These are phyloP conservation scores for Cladosporium cucumerinum DNA, from an alignment of 2,329 filamentous ascomycete species.

Conservation along the genomic window DNA sequence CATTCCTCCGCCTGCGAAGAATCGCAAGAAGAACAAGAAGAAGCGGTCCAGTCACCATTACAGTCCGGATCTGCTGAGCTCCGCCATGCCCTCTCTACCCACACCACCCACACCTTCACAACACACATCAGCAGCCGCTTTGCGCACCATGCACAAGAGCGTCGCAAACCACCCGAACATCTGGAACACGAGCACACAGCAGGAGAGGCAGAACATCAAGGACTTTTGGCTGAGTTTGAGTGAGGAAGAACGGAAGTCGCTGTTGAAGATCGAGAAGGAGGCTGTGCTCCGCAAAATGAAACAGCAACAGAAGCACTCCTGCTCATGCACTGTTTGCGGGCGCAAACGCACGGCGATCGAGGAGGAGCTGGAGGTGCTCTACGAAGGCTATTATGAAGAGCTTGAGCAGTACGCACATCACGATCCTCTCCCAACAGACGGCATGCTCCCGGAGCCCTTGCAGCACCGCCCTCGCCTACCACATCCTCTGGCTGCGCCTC, in stretches of 20 bases:
- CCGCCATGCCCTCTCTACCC: slow-evolving; percentile 24
- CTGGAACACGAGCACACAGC: slow-evolving; percentile 92
- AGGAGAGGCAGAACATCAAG: slow-evolving; percentile 96
- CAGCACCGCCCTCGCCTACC: slow-evolving; percentile 39
- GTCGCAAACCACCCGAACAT: slow-evolving; percentile 67
- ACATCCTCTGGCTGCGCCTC: slow-evolving; percentile 32
- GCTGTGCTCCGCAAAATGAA: slow-evolving; percentile 99
- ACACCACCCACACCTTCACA: slow-evolving; percentile 22
- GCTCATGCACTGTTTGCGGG: slow-evolving; percentile 95
- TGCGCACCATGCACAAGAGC: slow-evolving; percentile 21
- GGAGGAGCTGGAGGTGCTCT: slow-evolving; percentile 93
- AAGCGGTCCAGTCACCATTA: slow-evolving; percentile 30
- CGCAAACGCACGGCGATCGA: slow-evolving; percentile 95
- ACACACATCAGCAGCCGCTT: slow-evolving; percentile 15
- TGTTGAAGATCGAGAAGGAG: slow-evolving; percentile 98
- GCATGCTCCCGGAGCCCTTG: slow-evolving; percentile 57
- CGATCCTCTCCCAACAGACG: slow-evolving; percentile 62
- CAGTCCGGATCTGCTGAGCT: slow-evolving; percentile 25
- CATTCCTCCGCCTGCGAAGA: slow-evolving; percentile 18
- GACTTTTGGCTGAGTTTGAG: slow-evolving; percentile 95
- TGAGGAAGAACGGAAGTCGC: slow-evolving; percentile 88
- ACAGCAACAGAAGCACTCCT: slow-evolving; percentile 98
- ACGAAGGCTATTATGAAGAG: slow-evolving; percentile 98
- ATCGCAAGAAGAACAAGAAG: slow-evolving; percentile 61
- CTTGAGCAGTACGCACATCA: slow-evolving; percentile 95